Percentiles rank a stretch among this genome's conserved stretches.
phyloP scores from a whole-genome alignment of 306 rosid species.

The Vigna angularis region DNA sequence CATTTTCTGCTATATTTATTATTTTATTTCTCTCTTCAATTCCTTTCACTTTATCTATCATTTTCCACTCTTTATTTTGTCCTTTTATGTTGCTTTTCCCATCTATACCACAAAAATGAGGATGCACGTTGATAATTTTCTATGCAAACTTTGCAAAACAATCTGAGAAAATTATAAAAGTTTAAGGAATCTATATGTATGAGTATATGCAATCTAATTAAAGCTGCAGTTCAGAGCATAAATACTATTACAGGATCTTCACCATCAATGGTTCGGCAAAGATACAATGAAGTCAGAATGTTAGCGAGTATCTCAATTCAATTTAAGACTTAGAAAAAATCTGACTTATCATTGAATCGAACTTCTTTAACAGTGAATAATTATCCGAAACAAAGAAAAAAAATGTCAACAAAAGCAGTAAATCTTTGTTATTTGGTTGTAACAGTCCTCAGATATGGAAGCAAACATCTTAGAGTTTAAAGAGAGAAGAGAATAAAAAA shows the following conservation, averaged over 20 bases:
- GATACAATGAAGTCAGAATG: background rate
- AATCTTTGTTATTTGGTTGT: slow-evolving; percentile 13
- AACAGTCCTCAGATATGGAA: slow-evolving; percentile 25
- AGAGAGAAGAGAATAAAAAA: background rate
- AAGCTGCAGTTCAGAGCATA: background rate
- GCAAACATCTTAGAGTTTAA: slow-evolving; percentile 7
- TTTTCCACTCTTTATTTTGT: too few relatives aligned
- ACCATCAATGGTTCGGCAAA: background rate
- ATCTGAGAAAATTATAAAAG: background rate
- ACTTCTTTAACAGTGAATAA: background rate
- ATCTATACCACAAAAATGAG: too few relatives aligned
- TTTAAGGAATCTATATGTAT: background rate
- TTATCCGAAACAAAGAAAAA: background rate
- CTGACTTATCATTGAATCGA: background rate
- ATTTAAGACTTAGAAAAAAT: background rate
- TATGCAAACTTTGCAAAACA: background rate
- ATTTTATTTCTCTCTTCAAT: too few relatives aligned
- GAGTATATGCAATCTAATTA: background rate
- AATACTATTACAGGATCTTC: background rate
- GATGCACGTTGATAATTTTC: too few relatives aligned
- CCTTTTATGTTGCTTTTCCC: too few relatives aligned
- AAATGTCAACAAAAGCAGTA: slow-evolving; percentile 24
- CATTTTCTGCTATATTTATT: too few relatives aligned
- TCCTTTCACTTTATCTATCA: too few relatives aligned
- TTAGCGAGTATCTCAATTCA: background rate